Conservation (phyloP, 2,329 filamentous ascomycete species). For the Sporothrix globosa region DNA sequence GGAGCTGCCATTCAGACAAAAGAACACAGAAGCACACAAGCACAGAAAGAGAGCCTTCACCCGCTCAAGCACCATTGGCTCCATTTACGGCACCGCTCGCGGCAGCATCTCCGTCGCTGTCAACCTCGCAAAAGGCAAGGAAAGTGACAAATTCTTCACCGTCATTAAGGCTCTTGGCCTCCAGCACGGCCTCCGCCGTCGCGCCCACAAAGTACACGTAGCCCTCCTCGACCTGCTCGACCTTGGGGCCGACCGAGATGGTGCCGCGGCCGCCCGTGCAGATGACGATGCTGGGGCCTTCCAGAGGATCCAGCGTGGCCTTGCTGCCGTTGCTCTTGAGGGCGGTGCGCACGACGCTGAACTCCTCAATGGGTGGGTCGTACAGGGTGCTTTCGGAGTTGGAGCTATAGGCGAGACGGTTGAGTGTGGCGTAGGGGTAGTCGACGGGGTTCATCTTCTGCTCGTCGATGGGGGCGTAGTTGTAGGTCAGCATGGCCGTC, state of each 20-base stretch:
- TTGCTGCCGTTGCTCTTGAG: conserved; percentile 74
- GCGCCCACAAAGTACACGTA: conserved; percentile 86
- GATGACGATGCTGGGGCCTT: conserved; percentile 89
- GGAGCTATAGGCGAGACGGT: conserved; percentile 78
- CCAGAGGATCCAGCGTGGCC: conserved; percentile 82
- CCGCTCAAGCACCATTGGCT: conserved; percentile 15
- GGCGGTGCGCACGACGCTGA: conserved; percentile 81
- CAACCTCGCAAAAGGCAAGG: conserved; percentile 90
- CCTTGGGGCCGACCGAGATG: conserved; percentile 83
- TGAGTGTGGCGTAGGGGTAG: conserved; percentile 83
- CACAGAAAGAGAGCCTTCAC: not conserved
- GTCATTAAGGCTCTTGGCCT: conserved; percentile 60
- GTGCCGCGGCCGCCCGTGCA: conserved; percentile 82
- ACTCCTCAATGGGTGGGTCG: conserved; percentile 95
- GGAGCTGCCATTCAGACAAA: not conserved
- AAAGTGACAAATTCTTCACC: conserved; percentile 81
- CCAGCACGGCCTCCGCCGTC: conserved; percentile 78
- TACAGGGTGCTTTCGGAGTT: conserved; percentile 75
- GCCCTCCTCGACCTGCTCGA: conserved; percentile 71
- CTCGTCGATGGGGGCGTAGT: conserved; percentile 88
- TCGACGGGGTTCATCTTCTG: conserved; percentile 89
- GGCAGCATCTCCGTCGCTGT: conserved; percentile 44
- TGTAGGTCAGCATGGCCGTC: conserved; percentile 90
- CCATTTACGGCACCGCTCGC: conserved; percentile 44
- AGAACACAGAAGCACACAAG: not conserved